Evolutionary conservation across 1,139 yeast species (phyloP).

Genomic region (Groenewaldozyma auringiensis): DNA sequence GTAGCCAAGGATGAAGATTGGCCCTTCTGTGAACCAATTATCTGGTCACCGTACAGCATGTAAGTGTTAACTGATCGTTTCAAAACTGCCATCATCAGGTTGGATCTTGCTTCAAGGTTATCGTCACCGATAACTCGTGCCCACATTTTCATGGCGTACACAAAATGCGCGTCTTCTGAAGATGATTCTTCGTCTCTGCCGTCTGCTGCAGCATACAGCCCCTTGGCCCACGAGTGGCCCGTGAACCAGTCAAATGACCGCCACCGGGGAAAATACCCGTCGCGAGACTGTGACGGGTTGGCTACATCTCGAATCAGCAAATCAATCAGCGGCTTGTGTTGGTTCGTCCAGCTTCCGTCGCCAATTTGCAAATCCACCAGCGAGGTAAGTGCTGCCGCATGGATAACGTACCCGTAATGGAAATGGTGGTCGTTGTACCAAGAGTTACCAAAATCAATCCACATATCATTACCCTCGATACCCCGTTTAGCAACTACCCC

Average conservation of each 20-base stretch:
- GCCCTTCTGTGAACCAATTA: not conserved
- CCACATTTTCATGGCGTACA: conserved; percentile 68
- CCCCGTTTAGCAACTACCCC: conserved; percentile 55
- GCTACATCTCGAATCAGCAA: conserved; percentile 59
- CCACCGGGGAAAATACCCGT: conserved; percentile 55
- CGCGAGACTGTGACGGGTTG: conserved; percentile 42
- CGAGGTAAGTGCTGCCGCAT: conserved; percentile 65
- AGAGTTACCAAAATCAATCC: conserved; percentile 52
- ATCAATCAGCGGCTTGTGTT: conserved; percentile 51
- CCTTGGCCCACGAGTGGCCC: conserved; percentile 76
- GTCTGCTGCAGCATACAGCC: conserved; percentile 53
- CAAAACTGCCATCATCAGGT: conserved; percentile 55
- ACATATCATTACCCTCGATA: conserved; percentile 35
- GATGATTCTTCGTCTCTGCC: conserved; percentile 68
- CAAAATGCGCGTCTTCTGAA: conserved; percentile 58
- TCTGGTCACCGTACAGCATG: conserved; percentile 40
- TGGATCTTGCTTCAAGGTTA: conserved; percentile 57
- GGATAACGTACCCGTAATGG: conserved; percentile 64
- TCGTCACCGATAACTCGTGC: conserved; percentile 52
- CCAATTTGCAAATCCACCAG: conserved; percentile 38
- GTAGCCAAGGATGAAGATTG: not conserved
- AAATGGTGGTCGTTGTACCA: conserved; percentile 68
- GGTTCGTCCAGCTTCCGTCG: conserved; percentile 14
- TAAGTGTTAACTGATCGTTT: conserved; percentile 51
- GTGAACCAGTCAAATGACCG: conserved; percentile 66